Base-by-base conservation (phyloP, 768 basidiomycete species). In the Exidia glandulosa region DNA sequence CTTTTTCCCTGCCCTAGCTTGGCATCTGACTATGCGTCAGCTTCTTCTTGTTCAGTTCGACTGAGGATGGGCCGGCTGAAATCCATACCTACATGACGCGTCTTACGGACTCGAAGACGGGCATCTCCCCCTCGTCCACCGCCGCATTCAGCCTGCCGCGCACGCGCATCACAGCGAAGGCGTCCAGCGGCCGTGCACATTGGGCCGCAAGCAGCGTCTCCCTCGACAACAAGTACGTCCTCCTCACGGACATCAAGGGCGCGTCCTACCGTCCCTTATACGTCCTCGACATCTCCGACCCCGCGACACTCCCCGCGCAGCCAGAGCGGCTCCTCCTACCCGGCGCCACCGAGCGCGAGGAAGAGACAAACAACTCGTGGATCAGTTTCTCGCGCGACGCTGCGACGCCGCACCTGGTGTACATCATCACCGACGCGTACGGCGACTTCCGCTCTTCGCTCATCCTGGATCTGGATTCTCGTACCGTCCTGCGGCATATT, bases 1-100 rank as follows among this genome's bases (percentile, higher is more conserved):
- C 5, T 0, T n/a, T 13, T 14, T 3, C 31, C 3, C 19, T 7
- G 34, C 33, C n/a, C 6, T 13, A 31, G 12, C 33, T 9, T 27
- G 1, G 10, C 6, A 29, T 13, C 27, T 31, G 50, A 30, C 16
- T 23, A 14, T 64, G 6, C 34, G 29, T 31, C 50, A 76, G 74
- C 50, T 47, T 77, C n/a, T 67, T 76, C 64, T 66, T 73, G 2
- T 77, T 73, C 61, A 62, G 67, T 32, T 77, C 73, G 29, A 76
- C 77, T 66, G 76, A 76, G 62, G 76, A 73, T 57, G 75, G 75
- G 36, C 65, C 68, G 34, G 69, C 64, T 1, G 75, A 76, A 61
- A 72, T 73, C 36, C 66, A 77, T 12, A 69, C 71, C 25, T 77
- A 76, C 63, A 50, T 71, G 58, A 65, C 74, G 29, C 64, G 60